Evolutionary conservation across 192 early-diverging fungal genomes (phyloP), one percentile per base, ranked within the genome.

Genomic region (Coemansia sp.): DNA sequence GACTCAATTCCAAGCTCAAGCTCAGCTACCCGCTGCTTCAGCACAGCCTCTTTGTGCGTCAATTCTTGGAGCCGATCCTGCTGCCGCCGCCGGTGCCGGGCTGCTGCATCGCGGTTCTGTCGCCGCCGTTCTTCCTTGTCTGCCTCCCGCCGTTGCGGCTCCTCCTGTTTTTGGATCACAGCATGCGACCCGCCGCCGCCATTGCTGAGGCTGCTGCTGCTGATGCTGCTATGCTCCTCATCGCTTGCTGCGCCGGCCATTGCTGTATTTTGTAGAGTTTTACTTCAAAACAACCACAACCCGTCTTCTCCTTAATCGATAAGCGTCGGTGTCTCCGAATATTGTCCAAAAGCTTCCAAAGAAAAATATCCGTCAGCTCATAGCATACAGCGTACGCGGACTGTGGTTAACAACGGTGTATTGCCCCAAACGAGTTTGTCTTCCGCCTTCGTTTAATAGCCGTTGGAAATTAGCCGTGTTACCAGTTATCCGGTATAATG

Each of bases 71-170:
- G 54, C 33, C 68, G 42, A 18, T 46, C n/a, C 48, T 77, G 64
- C 58, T 77, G 75, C 27, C 75, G 19, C 22, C 57, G 57, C 4
- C 75, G 60, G 27, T 77, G 75, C 22, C 65, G 49, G 14, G 75
- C 75, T 19, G 75, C 75, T 10, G 75, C 75, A 27, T 71, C 65
- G 60, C 75, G 64, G 58, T 77, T 77, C 55, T 71, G 75, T 12
- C 52, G 32, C 12, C 75, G 48, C 4, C 69, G 63, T 31, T 55
- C 54, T 38, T 67, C 65, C 3, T 62, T 35, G 2, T 63, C 57
- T 1, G 32, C 25, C 4, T 54, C 19, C 12, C 57, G 29, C 21
- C 21, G 43, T 2, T 28, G 57, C 44, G n/a, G 18, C 29, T 28
- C 16, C 11, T 9, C 52, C 42, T 40, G 35, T 40, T 14, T 27